phyloP scores from a whole-genome alignment of 1,284 basidiomycete genomes.

The Thecaphora thlaspeos region DNA sequence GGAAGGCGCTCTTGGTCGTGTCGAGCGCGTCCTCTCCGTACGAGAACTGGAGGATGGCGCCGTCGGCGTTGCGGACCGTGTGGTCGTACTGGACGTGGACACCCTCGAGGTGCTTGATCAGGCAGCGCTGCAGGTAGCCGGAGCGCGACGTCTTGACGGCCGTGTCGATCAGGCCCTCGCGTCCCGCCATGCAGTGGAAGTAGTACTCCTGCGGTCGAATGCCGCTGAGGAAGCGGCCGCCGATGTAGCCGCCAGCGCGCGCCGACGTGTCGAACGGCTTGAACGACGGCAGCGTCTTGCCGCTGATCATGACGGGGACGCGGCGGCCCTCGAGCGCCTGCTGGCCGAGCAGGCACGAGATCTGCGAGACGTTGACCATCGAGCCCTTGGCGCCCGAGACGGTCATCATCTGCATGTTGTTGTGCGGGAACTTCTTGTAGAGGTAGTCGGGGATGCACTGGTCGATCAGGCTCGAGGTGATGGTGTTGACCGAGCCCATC shows the following conservation, averaged over 20 bases:
- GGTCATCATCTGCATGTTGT: slow-evolving; percentile 99
- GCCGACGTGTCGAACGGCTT: slow-evolving; percentile 94
- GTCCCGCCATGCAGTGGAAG: slow-evolving; percentile 99
- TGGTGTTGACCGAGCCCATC: slow-evolving; percentile 66
- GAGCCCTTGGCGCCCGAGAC: slow-evolving; percentile 97
- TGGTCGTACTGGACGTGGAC: slow-evolving; percentile 96
- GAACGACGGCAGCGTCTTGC: slow-evolving; percentile 97
- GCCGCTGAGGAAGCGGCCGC: slow-evolving; percentile 98
- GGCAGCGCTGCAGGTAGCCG: slow-evolving; percentile 94
- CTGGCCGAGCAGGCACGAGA: slow-evolving; percentile 93
- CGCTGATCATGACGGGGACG: slow-evolving; percentile 98
- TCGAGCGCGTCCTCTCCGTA: slow-evolving; percentile 97
- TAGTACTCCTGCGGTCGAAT: slow-evolving; percentile 99
- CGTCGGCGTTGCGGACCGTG: slow-evolving; percentile 92
- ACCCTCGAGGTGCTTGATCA: slow-evolving; percentile 98
- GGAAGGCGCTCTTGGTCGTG: slow-evolving; percentile 72
- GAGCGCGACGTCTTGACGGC: slow-evolving; percentile 99
- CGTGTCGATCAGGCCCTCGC: slow-evolving; percentile 98
- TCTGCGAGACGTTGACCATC: slow-evolving; percentile 94
- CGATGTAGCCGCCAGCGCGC: slow-evolving; percentile 97
- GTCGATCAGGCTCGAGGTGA: slow-evolving; percentile 71
- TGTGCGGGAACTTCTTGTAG: slow-evolving; percentile 75
- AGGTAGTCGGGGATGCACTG: slow-evolving; percentile 86
- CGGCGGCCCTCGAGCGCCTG: slow-evolving; percentile 97
- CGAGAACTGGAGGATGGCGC: slow-evolving; percentile 89